phyloP scores from a whole-genome alignment of 1,139 yeast genomes.

The Zygosaccharomyces pseudobailii region DNA sequence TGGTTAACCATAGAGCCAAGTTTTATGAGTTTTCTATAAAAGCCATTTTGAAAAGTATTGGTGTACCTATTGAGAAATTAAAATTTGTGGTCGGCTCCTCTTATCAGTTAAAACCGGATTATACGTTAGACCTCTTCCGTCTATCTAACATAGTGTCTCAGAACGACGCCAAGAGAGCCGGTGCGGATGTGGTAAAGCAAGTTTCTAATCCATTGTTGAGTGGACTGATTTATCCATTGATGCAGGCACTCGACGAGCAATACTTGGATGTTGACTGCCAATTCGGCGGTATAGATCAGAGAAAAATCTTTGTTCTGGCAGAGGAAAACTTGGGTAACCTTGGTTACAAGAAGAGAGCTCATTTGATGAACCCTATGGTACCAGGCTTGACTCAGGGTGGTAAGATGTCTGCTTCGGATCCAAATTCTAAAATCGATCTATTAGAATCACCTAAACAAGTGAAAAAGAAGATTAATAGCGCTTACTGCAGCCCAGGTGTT shows the following conservation, averaged over 20 bases:
- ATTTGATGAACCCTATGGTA: constrained; percentile 97
- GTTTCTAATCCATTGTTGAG: constrained; percentile 89
- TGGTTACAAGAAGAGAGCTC: constrained; percentile 96
- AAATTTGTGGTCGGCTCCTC: constrained; percentile 82
- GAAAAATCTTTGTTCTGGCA: constrained; percentile 95
- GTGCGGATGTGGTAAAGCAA: constrained; percentile 99
- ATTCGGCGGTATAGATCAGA: constrained; percentile 98
- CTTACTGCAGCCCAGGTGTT: constrained; percentile 94
- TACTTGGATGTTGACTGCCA: constrained; percentile 86
- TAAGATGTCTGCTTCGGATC: constrained; percentile 98
- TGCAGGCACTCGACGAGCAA: constrained; percentile 98
- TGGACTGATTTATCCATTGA: constrained; percentile 93
- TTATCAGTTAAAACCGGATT: constrained; percentile 72
- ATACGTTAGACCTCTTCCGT: constrained; percentile 84
- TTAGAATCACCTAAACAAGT: constrained; percentile 84
- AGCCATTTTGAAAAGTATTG: constrained; percentile 76
- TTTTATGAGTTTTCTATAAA: constrained; percentile 83
- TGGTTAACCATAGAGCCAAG: constrained; percentile 80
- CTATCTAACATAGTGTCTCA: constrained; percentile 79
- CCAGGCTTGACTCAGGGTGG: constrained; percentile 97
- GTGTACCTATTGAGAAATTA: constrained; percentile 87
- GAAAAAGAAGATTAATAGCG: constrained; percentile 84
- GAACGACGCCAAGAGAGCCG: constrained; percentile 97
- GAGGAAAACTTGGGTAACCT: constrained; percentile 84
- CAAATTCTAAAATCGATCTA: constrained; percentile 92